Evolutionary conservation across 345 rosid genomes (phyloP), one percentile per base, ranked within the genome.

Genomic region (Arabis hirsuta): DNA sequence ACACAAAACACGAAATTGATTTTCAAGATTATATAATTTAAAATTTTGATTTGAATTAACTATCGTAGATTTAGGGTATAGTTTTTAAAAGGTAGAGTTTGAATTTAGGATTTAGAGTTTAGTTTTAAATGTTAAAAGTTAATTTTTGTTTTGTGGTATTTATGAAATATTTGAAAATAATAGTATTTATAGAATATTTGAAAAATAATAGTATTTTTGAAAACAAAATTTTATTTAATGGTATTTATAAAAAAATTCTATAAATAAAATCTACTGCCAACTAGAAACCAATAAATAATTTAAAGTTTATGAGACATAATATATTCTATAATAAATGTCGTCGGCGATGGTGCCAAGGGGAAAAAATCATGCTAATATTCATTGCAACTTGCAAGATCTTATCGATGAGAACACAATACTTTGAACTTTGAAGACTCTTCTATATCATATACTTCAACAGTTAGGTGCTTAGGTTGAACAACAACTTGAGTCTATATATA

Each of bases 261-360:
- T 29, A 7, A 27, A 51, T 29, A 41, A 61, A 44, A 9, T 24
- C 11, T 26, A 44, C 12, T 16, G 50, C 62, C 45, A 71, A 71
- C 48, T 5, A 51, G 67, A 12, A 22, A 38, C 51, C 8, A 34
- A 34, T 10, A 42, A 9, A 24, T 6, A 41, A 41, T 42, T 38
- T 42, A 13, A 26, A 8, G 24, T 42, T 19, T 13, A 22, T 32
- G 67, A 62, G 45, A 34, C 10, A 20, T 5, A 50, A 63, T 32
- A 47, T 36, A 22, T 50, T 36, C 9, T 13, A 36, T 26, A 24
- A 53, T 29, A 50, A 67, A 39, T 39, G 56, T 59, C 67, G 67
- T 36, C 14, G n/a, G 41, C 60, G 53, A 71, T 62, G 38, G 61
- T 46, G 59, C 60, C 60, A 60, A 71, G 54, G 16, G 16, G 6